phyloP scores from a whole-genome alignment of 441 rosid genomes.

The Macaranga tanarius region DNA sequence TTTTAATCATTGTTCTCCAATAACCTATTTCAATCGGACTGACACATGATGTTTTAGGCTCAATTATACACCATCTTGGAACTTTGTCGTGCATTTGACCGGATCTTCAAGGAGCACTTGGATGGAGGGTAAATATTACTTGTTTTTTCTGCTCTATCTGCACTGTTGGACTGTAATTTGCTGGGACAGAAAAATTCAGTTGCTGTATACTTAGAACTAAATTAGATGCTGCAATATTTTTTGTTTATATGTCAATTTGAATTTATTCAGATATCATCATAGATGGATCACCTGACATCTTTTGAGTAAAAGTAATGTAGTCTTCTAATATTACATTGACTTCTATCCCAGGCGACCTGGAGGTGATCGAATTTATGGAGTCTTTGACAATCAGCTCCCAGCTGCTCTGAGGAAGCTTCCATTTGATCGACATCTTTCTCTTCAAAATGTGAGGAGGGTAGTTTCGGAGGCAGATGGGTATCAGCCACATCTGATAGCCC shows the following conservation, averaged over 20 bases:
- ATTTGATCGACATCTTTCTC: constrained; percentile 83
- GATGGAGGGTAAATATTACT: constrained; percentile 77
- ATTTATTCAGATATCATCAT: neutral
- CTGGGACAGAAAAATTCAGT: neutral
- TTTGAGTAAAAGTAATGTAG: neutral
- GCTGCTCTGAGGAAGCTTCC: constrained; percentile 92
- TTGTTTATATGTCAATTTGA: constrained; percentile 1
- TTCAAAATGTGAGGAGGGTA: constrained; percentile 76
- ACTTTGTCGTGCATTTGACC: constrained; percentile 89
- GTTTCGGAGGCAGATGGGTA: constrained; percentile 95
- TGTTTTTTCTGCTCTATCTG: neutral
- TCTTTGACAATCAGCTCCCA: constrained; percentile 92
- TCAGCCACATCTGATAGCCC: constrained; percentile 93
- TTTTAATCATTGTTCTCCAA: neutral
- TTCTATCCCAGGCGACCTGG: constrained; percentile 76
- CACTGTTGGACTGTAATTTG: neutral
- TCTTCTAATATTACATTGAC: constrained; percentile 12
- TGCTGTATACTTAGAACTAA: constrained; percentile 6
- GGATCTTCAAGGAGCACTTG: constrained; percentile 85
- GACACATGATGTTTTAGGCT: constrained; percentile 48
- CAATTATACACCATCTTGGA: constrained; percentile 82
- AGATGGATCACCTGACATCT: neutral
- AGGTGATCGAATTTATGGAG: constrained; percentile 94
- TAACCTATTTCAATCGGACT: constrained; percentile 6
- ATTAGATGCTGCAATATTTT: neutral